Evolutionary conservation across 805 yeast genomes (phyloP).

Genomic region (Wickerhamomyces alni): DNA sequence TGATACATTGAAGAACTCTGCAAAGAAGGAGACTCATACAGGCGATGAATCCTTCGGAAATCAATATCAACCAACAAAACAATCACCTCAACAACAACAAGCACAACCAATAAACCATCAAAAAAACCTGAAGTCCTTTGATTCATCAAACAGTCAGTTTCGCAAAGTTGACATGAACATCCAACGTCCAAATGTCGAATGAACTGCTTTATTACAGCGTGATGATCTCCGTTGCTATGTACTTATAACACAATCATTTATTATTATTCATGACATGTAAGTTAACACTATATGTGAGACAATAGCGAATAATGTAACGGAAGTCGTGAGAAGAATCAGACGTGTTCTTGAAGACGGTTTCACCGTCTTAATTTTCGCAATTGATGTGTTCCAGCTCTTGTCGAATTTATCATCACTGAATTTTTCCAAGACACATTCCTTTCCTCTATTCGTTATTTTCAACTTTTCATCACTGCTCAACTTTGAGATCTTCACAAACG

Average conservation of each 20-base stretch:
- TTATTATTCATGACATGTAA: too few relatives aligned
- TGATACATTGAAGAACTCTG: slow-evolving; percentile 13
- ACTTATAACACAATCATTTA: too few relatives aligned
- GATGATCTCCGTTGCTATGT: too few relatives aligned
- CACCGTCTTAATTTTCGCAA: slow-evolving; percentile 7
- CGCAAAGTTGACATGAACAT: slow-evolving; percentile 2
- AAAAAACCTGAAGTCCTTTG: background rate
- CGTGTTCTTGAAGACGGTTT: background rate
- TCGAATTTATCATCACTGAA: slow-evolving; percentile 61
- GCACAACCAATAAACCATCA: background rate
- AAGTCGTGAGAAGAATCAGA: background rate
- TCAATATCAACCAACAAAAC: background rate
- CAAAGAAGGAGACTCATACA: slow-evolving; percentile 21
- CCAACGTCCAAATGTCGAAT: background rate
- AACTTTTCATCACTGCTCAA: slow-evolving; percentile 31
- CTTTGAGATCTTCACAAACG: slow-evolving; percentile 39
- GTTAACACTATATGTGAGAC: too few relatives aligned
- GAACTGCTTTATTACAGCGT: background rate
- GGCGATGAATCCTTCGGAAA: slow-evolving; percentile 6
- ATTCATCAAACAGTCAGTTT: background rate
- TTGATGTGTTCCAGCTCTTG: slow-evolving; percentile 40
- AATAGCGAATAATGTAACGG: too few relatives aligned
- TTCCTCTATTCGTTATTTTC: slow-evolving; percentile 40
- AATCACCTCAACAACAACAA: background rate
- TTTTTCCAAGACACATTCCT: slow-evolving; percentile 37